Evolutionary conservation across 148 eudicot genomes (phyloP).

Genomic region (Vaccinium vitisidaea): DNA sequence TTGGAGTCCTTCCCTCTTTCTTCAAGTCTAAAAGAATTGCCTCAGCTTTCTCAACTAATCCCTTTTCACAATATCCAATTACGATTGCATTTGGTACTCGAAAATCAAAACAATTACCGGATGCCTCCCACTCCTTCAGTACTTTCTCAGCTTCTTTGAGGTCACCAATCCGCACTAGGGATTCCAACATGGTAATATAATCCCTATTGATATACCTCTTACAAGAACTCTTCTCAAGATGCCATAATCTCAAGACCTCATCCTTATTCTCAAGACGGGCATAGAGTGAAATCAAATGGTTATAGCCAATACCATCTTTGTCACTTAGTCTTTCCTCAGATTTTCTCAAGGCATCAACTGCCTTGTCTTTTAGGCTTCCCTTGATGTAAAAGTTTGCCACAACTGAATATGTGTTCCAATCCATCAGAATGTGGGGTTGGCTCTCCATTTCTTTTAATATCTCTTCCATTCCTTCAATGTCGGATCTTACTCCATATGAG

Average conservation of each 20-base stretch:
- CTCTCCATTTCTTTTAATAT: slow-evolving; percentile 74
- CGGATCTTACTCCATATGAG: slow-evolving; percentile 65
- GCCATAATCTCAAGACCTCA: slow-evolving; percentile 82
- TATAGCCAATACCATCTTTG: slow-evolving; percentile 64
- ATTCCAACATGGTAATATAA: slow-evolving; percentile 57
- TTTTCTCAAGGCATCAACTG: slow-evolving; percentile 51
- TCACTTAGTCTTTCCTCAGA: slow-evolving; percentile 59
- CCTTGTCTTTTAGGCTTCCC: slow-evolving; percentile 52
- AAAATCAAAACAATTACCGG: slow-evolving; percentile 68
- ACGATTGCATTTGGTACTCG: slow-evolving; percentile 56
- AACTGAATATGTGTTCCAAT: slow-evolving; percentile 85
- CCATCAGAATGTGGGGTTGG: slow-evolving; percentile 61
- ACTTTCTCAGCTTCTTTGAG: slow-evolving; percentile 65
- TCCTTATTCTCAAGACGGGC: slow-evolving; percentile 52
- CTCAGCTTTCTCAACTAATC: slow-evolving; percentile 63
- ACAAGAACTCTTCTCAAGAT: slow-evolving; percentile 58
- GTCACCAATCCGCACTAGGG: slow-evolving; percentile 62
- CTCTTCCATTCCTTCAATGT: slow-evolving; percentile 57
- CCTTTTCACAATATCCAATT: slow-evolving; percentile 43
- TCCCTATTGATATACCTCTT: slow-evolving; percentile 70
- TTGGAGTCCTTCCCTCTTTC: slow-evolving; percentile 35
- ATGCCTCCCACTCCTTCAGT: slow-evolving; percentile 72
- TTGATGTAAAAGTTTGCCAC: slow-evolving; percentile 69
- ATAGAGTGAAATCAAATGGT: slow-evolving; percentile 74
- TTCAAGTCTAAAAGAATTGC: slow-evolving; percentile 45